These are phyloP conservation scores for Candida chauliodis DNA, from an alignment of 805 yeast species.

Conservation along the genomic window DNA sequence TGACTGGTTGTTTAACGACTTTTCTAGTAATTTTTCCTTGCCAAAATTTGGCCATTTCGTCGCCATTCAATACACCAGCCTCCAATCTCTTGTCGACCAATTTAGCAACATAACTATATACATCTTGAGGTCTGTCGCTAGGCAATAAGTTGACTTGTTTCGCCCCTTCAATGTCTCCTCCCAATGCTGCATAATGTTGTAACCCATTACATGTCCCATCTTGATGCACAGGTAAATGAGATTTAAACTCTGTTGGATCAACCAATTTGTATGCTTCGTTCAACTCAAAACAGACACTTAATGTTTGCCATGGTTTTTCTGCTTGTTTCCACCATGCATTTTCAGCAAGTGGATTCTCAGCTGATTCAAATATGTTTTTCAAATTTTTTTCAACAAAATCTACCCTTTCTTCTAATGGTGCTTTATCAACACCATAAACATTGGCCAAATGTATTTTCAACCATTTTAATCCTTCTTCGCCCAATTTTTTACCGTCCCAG, in stretches of 20 bases:
- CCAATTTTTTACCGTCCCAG: slow-evolving; percentile 37
- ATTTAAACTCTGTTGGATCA: slow-evolving; percentile 16
- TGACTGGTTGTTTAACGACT: slow-evolving; percentile 39
- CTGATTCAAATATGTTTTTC: slow-evolving; percentile 22
- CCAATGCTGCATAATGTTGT: slow-evolving; percentile 44
- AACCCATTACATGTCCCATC: slow-evolving; percentile 47
- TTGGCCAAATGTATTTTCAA: slow-evolving; percentile 38
- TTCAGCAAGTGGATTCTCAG: slow-evolving; percentile 23
- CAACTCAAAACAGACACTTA: slow-evolving; percentile 35
- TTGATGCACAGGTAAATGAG: slow-evolving; percentile 32
- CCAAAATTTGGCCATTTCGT: slow-evolving; percentile 15
- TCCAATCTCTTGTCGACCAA: slow-evolving; percentile 17
- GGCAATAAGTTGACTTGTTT: slow-evolving; percentile 36
- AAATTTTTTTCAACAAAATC: slow-evolving; percentile 23
- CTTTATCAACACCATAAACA: slow-evolving; percentile 54
- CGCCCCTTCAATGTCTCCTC: slow-evolving; percentile 36
- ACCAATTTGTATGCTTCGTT: slow-evolving; percentile 18
- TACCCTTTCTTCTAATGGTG: slow-evolving; percentile 37
- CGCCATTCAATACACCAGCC: slow-evolving; percentile 2
- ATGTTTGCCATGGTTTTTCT: slow-evolving; percentile 39
- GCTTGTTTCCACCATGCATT: slow-evolving; percentile 34
- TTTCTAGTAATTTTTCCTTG: slow-evolving; percentile 24
- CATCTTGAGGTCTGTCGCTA: slow-evolving; percentile 21
- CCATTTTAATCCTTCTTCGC: slow-evolving; percentile 33
- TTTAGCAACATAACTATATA: slow-evolving; percentile 30